Conservation (phyloP, 23 red algal genomes). For the Gracilaria vermiculophylla region DNA sequence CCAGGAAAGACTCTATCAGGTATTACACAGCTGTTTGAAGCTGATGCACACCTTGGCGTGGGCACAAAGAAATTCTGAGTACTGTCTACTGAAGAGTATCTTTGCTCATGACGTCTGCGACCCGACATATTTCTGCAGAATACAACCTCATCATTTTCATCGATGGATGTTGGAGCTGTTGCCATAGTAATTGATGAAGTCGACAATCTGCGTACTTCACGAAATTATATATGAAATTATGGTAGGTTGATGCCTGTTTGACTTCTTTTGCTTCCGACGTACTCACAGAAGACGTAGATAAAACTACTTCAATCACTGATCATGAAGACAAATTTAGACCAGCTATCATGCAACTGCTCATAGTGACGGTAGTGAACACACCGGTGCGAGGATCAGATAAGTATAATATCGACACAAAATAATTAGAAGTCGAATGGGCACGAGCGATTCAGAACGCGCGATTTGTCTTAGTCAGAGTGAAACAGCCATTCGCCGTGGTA, state of each 20-base stretch:
- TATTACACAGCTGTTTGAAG: not conserved
- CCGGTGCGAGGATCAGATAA: no score
- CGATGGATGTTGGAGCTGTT: not conserved
- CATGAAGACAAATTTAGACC: not conserved
- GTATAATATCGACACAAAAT: not conserved
- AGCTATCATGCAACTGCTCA: no score
- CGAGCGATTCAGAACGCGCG: not conserved
- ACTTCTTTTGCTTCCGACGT: no score
- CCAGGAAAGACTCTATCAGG: not conserved
- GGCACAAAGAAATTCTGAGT: no score
- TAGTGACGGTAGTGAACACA: no score
- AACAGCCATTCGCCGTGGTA: no score
- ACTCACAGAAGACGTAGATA: no score
- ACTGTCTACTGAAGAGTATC: not conserved
- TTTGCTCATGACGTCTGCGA: not conserved
- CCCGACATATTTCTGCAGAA: conserved; percentile 12
- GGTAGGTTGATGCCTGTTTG: not conserved
- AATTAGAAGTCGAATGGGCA: conserved; percentile 22
- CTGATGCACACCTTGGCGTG: not conserved
- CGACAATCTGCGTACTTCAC: not conserved
- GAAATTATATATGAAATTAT: not conserved
- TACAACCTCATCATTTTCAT: not conserved
- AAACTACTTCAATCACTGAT: not conserved
- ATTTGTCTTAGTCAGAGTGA: no score
- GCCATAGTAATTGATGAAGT: not conserved